phyloP scores from a whole-genome alignment of 2,329 filamentous ascomycete genomes.

The Phaeosphaeriaceae sp. region DNA sequence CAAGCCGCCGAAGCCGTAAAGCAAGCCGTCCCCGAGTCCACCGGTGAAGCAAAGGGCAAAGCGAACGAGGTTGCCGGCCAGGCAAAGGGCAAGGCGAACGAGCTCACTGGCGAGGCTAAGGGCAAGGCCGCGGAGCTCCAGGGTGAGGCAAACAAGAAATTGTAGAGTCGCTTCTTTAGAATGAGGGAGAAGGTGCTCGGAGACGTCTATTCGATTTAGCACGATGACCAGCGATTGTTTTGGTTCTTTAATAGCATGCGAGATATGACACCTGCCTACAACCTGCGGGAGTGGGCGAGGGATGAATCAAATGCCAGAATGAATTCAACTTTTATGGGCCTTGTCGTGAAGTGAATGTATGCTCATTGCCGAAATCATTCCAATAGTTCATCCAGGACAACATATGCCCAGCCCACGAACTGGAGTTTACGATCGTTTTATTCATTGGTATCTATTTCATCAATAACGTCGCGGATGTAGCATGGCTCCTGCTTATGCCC shows the following conservation, averaged over 20 bases:
- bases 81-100: constrained; percentile 52
- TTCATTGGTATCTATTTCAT: too few relatives aligned
- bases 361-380: too few relatives aligned
- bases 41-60: constrained; percentile 46
- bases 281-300: not conserved
- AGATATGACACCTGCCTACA: not conserved
- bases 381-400: too few relatives aligned
- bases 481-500: too few relatives aligned
- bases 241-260: not conserved
- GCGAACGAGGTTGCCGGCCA: constrained; percentile 38
- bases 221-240: not conserved
- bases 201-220: constrained; percentile 7
- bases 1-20: constrained; percentile 55
- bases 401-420: too few relatives aligned
- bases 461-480: too few relatives aligned
- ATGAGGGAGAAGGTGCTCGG: not conserved
- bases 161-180: constrained; percentile 34
- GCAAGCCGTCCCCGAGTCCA: constrained; percentile 36
- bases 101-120: constrained; percentile 51
- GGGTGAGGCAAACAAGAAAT: constrained; percentile 57
- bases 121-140: constrained; percentile 52
- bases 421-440: too few relatives aligned
- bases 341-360: too few relatives aligned
- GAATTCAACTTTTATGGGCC: not conserved
- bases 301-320: constrained; percentile 8